A percentile compares a stretch with the other conserved stretches of the same genome.
phyloP scores from a whole-genome alignment of 1,139 yeast genomes.

The Saccharomyces hybrid region DNA sequence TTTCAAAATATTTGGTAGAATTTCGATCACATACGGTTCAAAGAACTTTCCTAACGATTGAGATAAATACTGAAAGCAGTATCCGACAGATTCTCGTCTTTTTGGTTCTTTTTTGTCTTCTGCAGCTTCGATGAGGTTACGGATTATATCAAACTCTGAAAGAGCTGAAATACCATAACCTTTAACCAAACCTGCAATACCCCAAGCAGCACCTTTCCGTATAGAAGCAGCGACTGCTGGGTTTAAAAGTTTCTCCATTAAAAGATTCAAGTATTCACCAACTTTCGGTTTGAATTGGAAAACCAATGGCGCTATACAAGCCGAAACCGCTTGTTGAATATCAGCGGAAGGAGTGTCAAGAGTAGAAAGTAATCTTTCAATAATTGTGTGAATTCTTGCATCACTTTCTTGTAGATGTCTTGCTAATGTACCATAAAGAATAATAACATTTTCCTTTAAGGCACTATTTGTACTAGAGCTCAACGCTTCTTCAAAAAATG shows the following conservation, averaged over 20 bases:
- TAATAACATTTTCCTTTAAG: constrained; percentile 72
- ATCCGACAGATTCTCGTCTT: constrained; percentile 82
- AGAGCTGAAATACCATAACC: constrained; percentile 81
- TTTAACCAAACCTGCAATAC: constrained; percentile 85
- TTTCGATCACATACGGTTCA: constrained; percentile 90
- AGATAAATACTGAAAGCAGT: constrained; percentile 79
- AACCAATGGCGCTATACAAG: constrained; percentile 78
- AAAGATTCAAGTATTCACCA: constrained; percentile 45
- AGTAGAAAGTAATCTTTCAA: constrained; percentile 63
- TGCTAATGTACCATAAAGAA: constrained; percentile 81
- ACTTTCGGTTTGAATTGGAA: constrained; percentile 45
- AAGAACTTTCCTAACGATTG: constrained; percentile 64
- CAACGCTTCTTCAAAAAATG: constrained; percentile 58
- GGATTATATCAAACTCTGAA: constrained; percentile 65
- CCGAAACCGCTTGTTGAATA: constrained; percentile 80
- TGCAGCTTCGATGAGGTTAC: constrained; percentile 73
- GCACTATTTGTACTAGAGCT: constrained; percentile 45
- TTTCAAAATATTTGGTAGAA: constrained; percentile 71
- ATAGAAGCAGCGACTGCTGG: constrained; percentile 42
- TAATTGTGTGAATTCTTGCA: constrained; percentile 53
- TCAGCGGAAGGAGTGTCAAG: constrained; percentile 82
- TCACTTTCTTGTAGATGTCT: constrained; percentile 66
- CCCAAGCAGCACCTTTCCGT: constrained; percentile 93
- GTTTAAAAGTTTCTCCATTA: constrained; percentile 53
- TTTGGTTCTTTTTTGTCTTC: constrained; percentile 74